A percentile compares a stretch with the other conserved stretches of the same genome.
phyloP scores from a whole-genome alignment of 768 basidiomycete species.

The Mycena leptocephala region DNA sequence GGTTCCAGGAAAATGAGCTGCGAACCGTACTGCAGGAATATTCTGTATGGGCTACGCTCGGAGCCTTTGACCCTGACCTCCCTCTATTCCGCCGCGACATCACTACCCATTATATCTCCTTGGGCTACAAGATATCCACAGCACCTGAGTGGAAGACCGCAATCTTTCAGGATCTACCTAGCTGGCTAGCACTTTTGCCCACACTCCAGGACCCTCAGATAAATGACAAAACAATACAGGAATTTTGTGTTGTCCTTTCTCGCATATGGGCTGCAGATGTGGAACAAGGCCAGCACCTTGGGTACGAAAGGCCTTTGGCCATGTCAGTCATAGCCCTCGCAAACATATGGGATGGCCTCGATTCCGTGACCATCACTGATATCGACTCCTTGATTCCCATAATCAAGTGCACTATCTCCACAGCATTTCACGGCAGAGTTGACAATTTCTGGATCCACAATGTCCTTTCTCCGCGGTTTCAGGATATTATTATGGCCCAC shows the following conservation, averaged over 20 bases:
- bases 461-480: not conserved
- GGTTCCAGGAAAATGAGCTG: not conserved
- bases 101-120: too few relatives aligned
- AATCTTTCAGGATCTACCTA: not conserved
- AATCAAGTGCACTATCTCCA: too few relatives aligned
- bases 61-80: not conserved
- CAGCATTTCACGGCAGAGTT: too few relatives aligned
- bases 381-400: too few relatives aligned
- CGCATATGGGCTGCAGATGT: too few relatives aligned
- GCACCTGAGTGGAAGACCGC: not conserved
- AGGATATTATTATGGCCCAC: too few relatives aligned
- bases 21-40: not conserved
- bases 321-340: too few relatives aligned
- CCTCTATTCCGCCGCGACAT: too few relatives aligned
- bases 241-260: not conserved
- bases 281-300: too few relatives aligned
- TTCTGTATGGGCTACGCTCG: not conserved
- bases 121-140: not conserved
- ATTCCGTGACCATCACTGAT: not conserved
- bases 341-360: not conserved
- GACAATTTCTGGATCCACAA: not conserved
- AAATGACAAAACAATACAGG: too few relatives aligned
- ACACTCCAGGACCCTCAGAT: not conserved
- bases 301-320: too few relatives aligned
- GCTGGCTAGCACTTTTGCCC: not conserved